Conservation (phyloP, 2,329 filamentous ascomycete genomes). For the Nigrograna mackinnonii region DNA sequence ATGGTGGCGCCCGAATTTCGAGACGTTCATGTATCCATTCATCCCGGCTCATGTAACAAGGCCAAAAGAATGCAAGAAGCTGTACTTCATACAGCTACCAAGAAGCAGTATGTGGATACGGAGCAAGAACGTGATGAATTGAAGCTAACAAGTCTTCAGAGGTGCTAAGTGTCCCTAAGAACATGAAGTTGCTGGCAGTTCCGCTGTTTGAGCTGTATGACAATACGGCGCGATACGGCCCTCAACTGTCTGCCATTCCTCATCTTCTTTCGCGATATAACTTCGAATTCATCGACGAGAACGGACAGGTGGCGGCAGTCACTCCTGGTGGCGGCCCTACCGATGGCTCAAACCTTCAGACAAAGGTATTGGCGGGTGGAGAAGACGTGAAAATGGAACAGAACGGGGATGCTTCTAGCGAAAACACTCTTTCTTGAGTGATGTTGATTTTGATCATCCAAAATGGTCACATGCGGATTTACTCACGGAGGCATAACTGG, state of each 20-base stretch:
- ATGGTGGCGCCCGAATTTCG: constrained; percentile 99
- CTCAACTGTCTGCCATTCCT: constrained; percentile 93
- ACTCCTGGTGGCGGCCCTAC: constrained; percentile 76
- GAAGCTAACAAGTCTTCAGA: constrained; percentile 57
- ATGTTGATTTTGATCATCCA: neutral
- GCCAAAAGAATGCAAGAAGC: constrained; percentile 98
- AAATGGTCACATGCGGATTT: too few species aligned
- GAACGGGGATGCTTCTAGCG: constrained; percentile 40
- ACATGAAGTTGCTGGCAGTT: constrained; percentile 98
- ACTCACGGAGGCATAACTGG: constrained; percentile 2
- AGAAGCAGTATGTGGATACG: constrained; percentile 77
- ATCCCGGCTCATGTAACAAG: constrained; percentile 93
- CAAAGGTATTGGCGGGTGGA: constrained; percentile 41
- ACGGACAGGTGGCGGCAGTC: constrained; percentile 81
- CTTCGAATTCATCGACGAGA: constrained; percentile 96
- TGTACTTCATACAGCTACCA: constrained; percentile 95
- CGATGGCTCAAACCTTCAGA: constrained; percentile 28
- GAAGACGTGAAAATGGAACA: constrained; percentile 42
- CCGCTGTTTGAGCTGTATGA: constrained; percentile 98
- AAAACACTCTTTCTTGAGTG: constrained; percentile 35
- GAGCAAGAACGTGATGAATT: neutral
- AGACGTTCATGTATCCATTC: constrained; percentile 99
- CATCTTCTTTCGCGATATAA: constrained; percentile 94
- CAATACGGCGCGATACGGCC: constrained; percentile 92
- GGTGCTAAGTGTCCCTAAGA: constrained; percentile 95